A percentile compares a stretch with the other conserved stretches of the same genome.
Conservation (phyloP, 2,329 filamentous ascomycete species). For the Pestalotiopsis sp. region DNA sequence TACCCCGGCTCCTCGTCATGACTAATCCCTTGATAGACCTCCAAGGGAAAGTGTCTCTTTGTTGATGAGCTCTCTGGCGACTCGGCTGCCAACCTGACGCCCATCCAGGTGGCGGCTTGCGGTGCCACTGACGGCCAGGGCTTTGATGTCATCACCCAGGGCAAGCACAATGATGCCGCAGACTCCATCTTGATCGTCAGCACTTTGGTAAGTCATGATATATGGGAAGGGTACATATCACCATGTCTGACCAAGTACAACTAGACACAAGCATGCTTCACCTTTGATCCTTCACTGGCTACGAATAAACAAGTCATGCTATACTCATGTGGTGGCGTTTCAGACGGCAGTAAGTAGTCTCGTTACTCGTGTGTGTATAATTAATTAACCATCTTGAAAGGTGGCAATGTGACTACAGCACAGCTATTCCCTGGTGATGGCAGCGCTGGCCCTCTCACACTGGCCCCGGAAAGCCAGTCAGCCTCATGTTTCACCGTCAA, state of each 20-base stretch:
- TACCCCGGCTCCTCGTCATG: not conserved
- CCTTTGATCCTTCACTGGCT: slow-evolving; percentile 55
- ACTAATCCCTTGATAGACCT: slow-evolving; percentile 32
- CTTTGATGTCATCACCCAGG: slow-evolving; percentile 48
- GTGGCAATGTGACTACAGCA: slow-evolving; percentile 51
- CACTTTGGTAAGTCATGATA: slow-evolving; percentile 41
- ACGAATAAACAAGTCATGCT: slow-evolving; percentile 55
- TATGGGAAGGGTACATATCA: not conserved
- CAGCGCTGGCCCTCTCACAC: slow-evolving; percentile 40
- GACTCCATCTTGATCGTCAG: slow-evolving; percentile 55
- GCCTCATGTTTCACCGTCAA: slow-evolving; percentile 51
- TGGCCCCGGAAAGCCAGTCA: slow-evolving; percentile 48
- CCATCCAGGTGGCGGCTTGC: slow-evolving; percentile 43
- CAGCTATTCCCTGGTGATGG: slow-evolving; percentile 54
- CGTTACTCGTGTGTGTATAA: slow-evolving; percentile 12
- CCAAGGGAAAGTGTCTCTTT: slow-evolving; percentile 43
- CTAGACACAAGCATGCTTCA: slow-evolving; percentile 59
- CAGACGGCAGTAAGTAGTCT: slow-evolving; percentile 47
- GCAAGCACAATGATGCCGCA: slow-evolving; percentile 51
- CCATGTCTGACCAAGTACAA: not conserved
- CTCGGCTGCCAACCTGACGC: slow-evolving; percentile 46
- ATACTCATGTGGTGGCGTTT: slow-evolving; percentile 61
- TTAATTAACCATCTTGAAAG: slow-evolving; percentile 20
- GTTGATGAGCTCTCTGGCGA: slow-evolving; percentile 46
- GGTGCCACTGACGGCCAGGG: slow-evolving; percentile 40